Percentiles rank a stretch among this genome's conserved stretches.
Evolutionary conservation across 192 early-diverging fungal species (phyloP).

Genomic region (Gamsiella multidivaricata): DNA sequence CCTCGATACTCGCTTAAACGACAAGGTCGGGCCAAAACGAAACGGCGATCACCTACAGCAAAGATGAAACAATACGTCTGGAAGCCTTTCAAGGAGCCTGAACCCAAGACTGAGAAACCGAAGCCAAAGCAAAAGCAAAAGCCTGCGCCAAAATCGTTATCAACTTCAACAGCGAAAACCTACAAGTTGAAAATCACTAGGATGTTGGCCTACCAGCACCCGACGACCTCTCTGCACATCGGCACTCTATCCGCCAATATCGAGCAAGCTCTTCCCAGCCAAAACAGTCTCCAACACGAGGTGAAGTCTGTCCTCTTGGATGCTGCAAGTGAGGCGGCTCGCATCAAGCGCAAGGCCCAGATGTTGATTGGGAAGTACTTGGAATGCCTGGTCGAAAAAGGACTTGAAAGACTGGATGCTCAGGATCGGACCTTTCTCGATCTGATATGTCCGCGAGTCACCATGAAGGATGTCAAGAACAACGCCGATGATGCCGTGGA

Average conservation of each 20-base stretch:
- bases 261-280: neutral
- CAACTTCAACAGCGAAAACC: neutral
- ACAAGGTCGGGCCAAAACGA: neutral
- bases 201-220: conserved; percentile 7
- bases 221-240: neutral
- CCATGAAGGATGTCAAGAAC: conserved; percentile 8
- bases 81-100: conserved; percentile 5
- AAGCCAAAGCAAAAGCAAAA: neutral
- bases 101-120: neutral
- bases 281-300: neutral
- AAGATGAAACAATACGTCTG: conserved; percentile 3
- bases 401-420: neutral
- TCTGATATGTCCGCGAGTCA: conserved; percentile 15
- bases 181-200: neutral
- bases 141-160: neutral
- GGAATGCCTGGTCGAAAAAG: neutral
- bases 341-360: conserved; percentile 5
- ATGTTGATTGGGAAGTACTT: conserved; percentile 4
- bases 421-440: conserved; percentile 7
- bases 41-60: neutral
- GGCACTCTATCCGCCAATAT: neutral
- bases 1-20: conserved; percentile 10
- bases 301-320: neutral
- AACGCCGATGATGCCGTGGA: neutral
- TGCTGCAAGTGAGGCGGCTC: conserved; percentile 6